Conservation (phyloP, 1,284 basidiomycete genomes). For the Cyathus pygmaeus region DNA sequence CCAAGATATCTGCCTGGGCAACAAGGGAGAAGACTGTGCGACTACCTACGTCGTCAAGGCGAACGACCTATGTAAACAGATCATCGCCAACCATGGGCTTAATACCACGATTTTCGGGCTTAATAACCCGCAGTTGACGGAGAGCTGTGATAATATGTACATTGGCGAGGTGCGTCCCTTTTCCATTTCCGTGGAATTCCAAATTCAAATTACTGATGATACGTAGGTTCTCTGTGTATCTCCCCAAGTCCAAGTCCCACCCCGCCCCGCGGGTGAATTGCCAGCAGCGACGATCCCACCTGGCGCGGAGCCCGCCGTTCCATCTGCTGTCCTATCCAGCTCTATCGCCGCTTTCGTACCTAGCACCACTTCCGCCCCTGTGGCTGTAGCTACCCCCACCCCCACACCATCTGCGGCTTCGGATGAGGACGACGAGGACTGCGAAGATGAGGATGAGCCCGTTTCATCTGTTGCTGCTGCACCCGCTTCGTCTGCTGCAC, state of each 20-base stretch:
- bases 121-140: slow-evolving; percentile 78
- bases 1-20: slow-evolving; percentile 60
- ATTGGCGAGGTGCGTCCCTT: slow-evolving; percentile 66
- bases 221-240: slow-evolving; percentile 65
- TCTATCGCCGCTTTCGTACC: slow-evolving; percentile 30
- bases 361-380: slow-evolving; percentile 10
- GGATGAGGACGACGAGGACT: slow-evolving; percentile 27
- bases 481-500: background rate
- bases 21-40: slow-evolving; percentile 56
- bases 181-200: too few relatives aligned
- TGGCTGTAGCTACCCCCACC: slow-evolving; percentile 6
- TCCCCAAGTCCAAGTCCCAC: slow-evolving; percentile 48
- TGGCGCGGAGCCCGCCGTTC: slow-evolving; percentile 21
- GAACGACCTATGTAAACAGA: slow-evolving; percentile 61
- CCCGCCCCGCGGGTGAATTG: slow-evolving; percentile 46
- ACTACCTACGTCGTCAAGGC: slow-evolving; percentile 58
- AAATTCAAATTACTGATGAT: too few relatives aligned
- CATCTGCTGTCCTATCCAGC: slow-evolving; percentile 16
- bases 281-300: slow-evolving; percentile 45
- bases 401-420: slow-evolving; percentile 4
- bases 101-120: slow-evolving; percentile 60
- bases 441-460: slow-evolving; percentile 11
- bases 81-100: slow-evolving; percentile 49
- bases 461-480: too few relatives aligned
- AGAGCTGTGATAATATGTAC: slow-evolving; percentile 69